Evolutionary conservation across 2,329 filamentous ascomycete genomes (phyloP).

Genomic region (Stachybotrys echinatus): DNA sequence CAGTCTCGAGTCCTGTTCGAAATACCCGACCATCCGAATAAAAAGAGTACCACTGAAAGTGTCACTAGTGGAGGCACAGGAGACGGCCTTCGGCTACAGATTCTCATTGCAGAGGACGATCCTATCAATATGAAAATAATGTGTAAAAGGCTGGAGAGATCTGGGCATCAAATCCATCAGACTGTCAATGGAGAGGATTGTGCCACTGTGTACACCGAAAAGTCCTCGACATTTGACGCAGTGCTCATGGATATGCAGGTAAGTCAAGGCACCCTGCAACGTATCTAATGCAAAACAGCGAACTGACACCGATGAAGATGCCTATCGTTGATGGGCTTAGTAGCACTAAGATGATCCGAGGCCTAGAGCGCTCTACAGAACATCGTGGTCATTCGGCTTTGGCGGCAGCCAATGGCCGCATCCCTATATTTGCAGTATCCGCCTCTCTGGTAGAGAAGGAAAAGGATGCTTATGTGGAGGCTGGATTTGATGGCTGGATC

Average conservation of each 20-base stretch:
- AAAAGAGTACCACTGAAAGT: conserved; percentile 13
- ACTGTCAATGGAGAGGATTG: conserved; percentile 85
- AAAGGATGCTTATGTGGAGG: conserved; percentile 62
- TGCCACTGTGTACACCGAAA: conserved; percentile 62
- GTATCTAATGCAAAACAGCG: too few relatives aligned
- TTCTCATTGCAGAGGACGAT: conserved; percentile 83
- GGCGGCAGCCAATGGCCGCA: conserved; percentile 55
- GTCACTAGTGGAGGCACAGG: conserved; percentile 15
- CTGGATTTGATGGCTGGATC: conserved; percentile 88
- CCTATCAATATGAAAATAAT: conserved; percentile 81
- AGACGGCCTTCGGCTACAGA: conserved; percentile 37
- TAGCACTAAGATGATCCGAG: conserved; percentile 79
- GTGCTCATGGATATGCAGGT: conserved; percentile 94
- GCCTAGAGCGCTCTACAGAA: conserved; percentile 53
- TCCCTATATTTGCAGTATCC: conserved; percentile 83
- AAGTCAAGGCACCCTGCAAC: conserved; percentile 28
- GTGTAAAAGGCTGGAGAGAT: conserved; percentile 71
- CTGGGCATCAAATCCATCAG: conserved; percentile 65
- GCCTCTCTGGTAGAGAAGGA: conserved; percentile 73
- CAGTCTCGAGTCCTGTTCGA: conserved; percentile 35
- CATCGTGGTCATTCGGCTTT: conserved; percentile 50
- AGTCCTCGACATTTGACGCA: conserved; percentile 62
- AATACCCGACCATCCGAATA: conserved; percentile 15
- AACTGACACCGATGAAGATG: conserved; percentile 56
- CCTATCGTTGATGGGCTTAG: conserved; percentile 81